These are phyloP conservation scores for Silene coronaria DNA, from an alignment of 179 eudicot species.

Conservation along the genomic window DNA sequence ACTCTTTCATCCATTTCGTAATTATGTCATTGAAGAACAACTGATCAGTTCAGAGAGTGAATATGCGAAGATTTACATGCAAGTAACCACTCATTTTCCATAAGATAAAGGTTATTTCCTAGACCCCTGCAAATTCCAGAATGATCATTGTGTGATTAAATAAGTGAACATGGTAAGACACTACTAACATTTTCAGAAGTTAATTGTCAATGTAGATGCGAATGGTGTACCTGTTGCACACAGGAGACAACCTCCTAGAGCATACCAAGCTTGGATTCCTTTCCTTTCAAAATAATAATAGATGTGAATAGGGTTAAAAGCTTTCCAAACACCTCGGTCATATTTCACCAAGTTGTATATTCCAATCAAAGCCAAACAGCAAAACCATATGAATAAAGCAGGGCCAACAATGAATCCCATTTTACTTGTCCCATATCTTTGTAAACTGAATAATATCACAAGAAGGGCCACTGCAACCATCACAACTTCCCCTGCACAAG, in stretches of 20 bases:
- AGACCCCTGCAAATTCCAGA: neutral
- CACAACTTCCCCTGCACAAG: slow-evolving; percentile 70
- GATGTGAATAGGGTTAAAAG: slow-evolving; percentile 89
- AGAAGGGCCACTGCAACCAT: slow-evolving; percentile 86
- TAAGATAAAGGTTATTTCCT: neutral
- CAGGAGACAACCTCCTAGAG: slow-evolving; percentile 92
- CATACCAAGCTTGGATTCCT: slow-evolving; percentile 78
- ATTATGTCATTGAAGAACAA: neutral
- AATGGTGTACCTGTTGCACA: slow-evolving; percentile 76
- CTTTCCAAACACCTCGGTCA: slow-evolving; percentile 69
- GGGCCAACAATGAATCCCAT: slow-evolving; percentile 95
- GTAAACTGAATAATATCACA: slow-evolving; percentile 79
- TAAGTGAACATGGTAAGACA: neutral
- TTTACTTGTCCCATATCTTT: slow-evolving; percentile 93
- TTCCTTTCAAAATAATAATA: slow-evolving; percentile 83
- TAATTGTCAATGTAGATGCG: neutral
- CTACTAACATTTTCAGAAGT: neutral
- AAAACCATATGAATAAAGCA: slow-evolving; percentile 90
- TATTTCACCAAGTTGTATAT: slow-evolving; percentile 78
- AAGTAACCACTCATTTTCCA: slow-evolving; percentile 1
- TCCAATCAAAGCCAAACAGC: slow-evolving; percentile 82
- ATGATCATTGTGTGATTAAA: neutral
- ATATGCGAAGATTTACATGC: neutral
- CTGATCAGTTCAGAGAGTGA: neutral
- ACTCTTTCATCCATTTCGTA: neutral